These are phyloP conservation scores for Quercus alba DNA, from an alignment of 306 rosid genomes.

Conservation along the genomic window DNA sequence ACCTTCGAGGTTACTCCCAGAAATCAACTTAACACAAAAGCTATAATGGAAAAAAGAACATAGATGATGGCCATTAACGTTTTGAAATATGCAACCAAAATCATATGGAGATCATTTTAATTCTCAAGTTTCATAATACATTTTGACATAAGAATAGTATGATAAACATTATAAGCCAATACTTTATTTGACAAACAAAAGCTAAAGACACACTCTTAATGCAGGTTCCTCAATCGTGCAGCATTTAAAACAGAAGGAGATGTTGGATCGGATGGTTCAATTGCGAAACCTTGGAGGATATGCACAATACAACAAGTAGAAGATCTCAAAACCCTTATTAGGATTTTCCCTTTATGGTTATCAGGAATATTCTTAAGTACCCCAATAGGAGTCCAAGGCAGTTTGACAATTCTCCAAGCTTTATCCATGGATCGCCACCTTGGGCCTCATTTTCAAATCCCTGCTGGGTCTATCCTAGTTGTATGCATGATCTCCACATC, in stretches of 20 bases:
- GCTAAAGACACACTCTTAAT: not conserved
- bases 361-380: conserved; percentile 40
- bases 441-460: conserved; percentile 49
- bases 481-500: conserved; percentile 30
- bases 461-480: conserved; percentile 41
- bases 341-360: conserved; percentile 52
- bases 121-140: not conserved
- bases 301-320: conserved; percentile 60
- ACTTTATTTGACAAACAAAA: too few species aligned
- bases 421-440: conserved; percentile 53
- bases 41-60: too few species aligned
- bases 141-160: not conserved
- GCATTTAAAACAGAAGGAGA: conserved; percentile 48
- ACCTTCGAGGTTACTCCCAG: too few species aligned
- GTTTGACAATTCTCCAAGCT: conserved; percentile 57
- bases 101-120: not conserved
- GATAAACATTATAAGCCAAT: too few species aligned
- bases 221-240: conserved; percentile 54
- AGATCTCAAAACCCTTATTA: conserved; percentile 43
- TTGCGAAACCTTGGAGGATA: conserved; percentile 53
- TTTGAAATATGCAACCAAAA: not conserved
- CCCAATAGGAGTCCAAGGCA: conserved; percentile 42
- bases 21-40: too few species aligned
- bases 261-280: conserved; percentile 30
- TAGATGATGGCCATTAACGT: not conserved